These are phyloP conservation scores for Limnomonas spitsbergensis DNA, from an alignment of 139 green algal genomes.

Conservation along the genomic window DNA sequence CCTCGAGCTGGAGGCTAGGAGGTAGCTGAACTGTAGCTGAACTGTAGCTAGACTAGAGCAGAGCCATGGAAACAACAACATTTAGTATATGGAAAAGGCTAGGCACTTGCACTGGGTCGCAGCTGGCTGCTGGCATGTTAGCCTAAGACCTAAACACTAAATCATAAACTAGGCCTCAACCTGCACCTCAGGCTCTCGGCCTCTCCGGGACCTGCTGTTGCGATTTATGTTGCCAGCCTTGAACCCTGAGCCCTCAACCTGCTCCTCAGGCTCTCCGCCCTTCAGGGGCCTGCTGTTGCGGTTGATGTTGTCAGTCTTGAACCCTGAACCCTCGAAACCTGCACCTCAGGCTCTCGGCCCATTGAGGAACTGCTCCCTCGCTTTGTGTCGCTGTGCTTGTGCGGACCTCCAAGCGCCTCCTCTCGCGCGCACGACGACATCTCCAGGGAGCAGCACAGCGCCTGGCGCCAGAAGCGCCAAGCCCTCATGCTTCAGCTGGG, in stretches of 20 bases:
- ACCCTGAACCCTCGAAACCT: constrained; percentile 28
- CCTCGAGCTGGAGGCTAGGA: too few relatives aligned
- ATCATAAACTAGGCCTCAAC: too few relatives aligned
- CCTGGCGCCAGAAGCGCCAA: constrained; percentile 31
- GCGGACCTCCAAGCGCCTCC: constrained; percentile 16
- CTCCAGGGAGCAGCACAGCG: constrained; percentile 23
- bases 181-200: neutral
- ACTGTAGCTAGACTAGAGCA: too few relatives aligned
- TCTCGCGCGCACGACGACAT: constrained; percentile 17
- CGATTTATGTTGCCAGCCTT: constrained; percentile 31
- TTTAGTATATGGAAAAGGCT: too few relatives aligned
- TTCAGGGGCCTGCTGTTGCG: constrained; percentile 22
- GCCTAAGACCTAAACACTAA: too few relatives aligned
- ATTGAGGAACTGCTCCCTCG: constrained; percentile 24
- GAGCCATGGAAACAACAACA: too few relatives aligned
- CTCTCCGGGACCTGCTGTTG: constrained; percentile 23
- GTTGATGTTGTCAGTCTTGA: constrained; percentile 30
- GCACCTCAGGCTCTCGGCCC: neutral
- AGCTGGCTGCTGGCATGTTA: too few relatives aligned
- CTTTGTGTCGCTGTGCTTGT: constrained; percentile 33
- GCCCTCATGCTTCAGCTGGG: constrained; percentile 18
- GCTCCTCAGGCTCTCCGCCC: neutral
- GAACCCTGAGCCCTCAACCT: constrained; percentile 20
- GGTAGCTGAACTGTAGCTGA: too few relatives aligned
- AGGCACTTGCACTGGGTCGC: too few relatives aligned